Conservation (phyloP, 352 stramenopile species). For the Phytophthora constricta region DNA sequence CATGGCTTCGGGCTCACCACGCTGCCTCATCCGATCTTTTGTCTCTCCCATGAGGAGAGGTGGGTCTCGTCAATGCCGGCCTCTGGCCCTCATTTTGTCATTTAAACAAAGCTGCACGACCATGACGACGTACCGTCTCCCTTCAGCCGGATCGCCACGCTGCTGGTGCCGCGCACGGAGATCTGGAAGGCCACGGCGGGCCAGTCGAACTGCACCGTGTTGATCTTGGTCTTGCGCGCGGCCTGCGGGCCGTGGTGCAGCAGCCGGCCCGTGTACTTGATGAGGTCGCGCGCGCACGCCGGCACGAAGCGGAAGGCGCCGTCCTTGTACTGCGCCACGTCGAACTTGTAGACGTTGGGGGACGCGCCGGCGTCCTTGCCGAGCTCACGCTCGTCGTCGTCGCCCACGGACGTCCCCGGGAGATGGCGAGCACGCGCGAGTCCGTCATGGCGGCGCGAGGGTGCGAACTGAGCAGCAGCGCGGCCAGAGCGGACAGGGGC, state of each 20-base stretch:
- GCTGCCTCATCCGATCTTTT: constrained; percentile 17
- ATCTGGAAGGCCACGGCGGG: constrained; percentile 72
- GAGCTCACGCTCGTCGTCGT: constrained; percentile 36
- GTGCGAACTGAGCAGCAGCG: constrained; percentile 34
- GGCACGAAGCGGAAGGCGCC: constrained; percentile 69
- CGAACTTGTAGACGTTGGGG: constrained; percentile 78
- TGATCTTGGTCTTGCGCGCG: constrained; percentile 80
- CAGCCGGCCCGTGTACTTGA: constrained; percentile 76
- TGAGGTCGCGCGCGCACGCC: constrained; percentile 73
- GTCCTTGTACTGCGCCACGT: constrained; percentile 81
- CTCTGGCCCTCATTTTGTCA: no score
- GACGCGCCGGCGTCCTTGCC: constrained; percentile 16
- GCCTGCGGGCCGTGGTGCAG: constrained; percentile 73
- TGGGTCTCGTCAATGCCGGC: not conserved
- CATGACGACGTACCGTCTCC: constrained; percentile 64
- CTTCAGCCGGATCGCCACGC: constrained; percentile 84
- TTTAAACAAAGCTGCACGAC: no score
- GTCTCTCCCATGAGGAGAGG: no score
- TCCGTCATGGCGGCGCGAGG: constrained; percentile 31
- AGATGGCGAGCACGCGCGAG: constrained; percentile 32
- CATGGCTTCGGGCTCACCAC: not conserved
- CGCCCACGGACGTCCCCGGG: constrained; percentile 40
- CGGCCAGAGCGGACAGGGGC: constrained; percentile 19
- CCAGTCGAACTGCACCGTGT: constrained; percentile 90
- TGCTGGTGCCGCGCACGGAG: constrained; percentile 56